Percentiles rank a stretch among this genome's conserved stretches.
Conservation (phyloP, 1,139 yeast species). For the Trichomonascaceae sp. region DNA sequence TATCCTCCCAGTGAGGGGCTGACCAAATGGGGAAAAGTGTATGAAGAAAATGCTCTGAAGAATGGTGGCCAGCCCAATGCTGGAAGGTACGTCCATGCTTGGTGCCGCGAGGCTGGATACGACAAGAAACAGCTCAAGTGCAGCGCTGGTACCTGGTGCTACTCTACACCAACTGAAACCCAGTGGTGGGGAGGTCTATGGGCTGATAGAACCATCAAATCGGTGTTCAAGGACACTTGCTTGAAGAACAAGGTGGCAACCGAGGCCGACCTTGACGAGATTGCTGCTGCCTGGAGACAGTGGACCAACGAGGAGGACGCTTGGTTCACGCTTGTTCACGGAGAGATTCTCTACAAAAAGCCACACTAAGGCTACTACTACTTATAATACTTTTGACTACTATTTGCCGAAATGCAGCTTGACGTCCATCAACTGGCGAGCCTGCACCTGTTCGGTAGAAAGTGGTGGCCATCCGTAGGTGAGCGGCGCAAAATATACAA, state of each 20-base stretch:
- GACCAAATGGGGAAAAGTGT: constrained; percentile 10
- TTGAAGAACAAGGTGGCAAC: constrained; percentile 8
- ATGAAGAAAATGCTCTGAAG: constrained; percentile 11
- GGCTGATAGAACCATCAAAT: constrained; percentile 15
- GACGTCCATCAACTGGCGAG: constrained; percentile 74
- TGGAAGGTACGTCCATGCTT: constrained; percentile 10
- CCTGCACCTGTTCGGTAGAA: constrained; percentile 47
- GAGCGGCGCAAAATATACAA: constrained; percentile 66
- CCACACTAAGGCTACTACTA: constrained; percentile 1
- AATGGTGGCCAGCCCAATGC: constrained; percentile 16
- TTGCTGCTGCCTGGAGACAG: constrained; percentile 12
- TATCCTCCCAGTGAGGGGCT: constrained; percentile 12
- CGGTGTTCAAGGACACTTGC: constrained; percentile 12
- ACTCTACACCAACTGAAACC: constrained; percentile 11
- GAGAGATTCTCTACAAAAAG: constrained; percentile 13
- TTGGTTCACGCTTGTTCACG: constrained; percentile 10
- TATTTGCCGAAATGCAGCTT: constrained; percentile 75
- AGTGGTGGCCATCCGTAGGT: constrained; percentile 70
- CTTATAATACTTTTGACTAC: too few relatives aligned
- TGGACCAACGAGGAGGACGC: constrained; percentile 14
- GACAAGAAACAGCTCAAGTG: constrained; percentile 7
- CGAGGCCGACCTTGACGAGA: constrained; percentile 10
- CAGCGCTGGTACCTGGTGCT: constrained; percentile 14
- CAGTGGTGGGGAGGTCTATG: constrained; percentile 17
- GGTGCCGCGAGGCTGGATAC: constrained; percentile 14